Percentiles rank a stretch among this genome's conserved stretches.
phyloP scores from a whole-genome alignment of 2,329 filamentous ascomycete genomes.

The Pezizomycotina sp. region DNA sequence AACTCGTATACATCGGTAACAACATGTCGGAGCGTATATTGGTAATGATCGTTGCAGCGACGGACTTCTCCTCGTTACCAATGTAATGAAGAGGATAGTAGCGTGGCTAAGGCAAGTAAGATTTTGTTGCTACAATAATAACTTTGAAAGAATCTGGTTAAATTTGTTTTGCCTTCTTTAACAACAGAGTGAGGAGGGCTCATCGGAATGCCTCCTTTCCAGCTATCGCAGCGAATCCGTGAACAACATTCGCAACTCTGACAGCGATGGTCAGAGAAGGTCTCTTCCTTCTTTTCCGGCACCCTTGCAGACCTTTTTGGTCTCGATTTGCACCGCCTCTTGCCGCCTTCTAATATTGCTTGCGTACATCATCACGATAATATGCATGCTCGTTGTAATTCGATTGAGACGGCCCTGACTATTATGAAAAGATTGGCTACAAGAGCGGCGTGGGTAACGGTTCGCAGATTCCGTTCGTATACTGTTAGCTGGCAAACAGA shows the following conservation, averaged over 20 bases:
- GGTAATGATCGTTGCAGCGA: too few relatives aligned
- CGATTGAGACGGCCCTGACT: constrained; percentile 39
- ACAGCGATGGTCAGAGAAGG: constrained; percentile 42
- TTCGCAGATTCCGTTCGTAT: constrained; percentile 48
- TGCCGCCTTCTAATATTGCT: constrained; percentile 40
- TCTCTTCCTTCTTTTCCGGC: constrained; percentile 39
- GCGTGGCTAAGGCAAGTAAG: too few relatives aligned
- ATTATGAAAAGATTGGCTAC: constrained; percentile 49
- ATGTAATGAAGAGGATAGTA: too few relatives aligned
- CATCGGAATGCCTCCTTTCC: too few relatives aligned
- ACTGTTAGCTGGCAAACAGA: constrained; percentile 45
- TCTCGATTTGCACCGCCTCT: constrained; percentile 44
- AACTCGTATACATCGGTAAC: too few relatives aligned
- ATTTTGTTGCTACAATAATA: too few relatives aligned
- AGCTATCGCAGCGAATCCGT: too few relatives aligned
- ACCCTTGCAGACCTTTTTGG: constrained; percentile 32
- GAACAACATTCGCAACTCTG: constrained; percentile 41
- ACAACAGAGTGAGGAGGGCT: too few relatives aligned
- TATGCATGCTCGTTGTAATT: constrained; percentile 45
- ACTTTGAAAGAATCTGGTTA: too few relatives aligned
- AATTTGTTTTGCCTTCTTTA: too few relatives aligned
- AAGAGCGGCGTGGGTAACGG: constrained; percentile 50
- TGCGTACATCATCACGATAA: constrained; percentile 43
- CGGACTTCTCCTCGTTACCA: too few relatives aligned
- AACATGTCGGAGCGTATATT: too few relatives aligned